Evolutionary conservation across 495 filamentous ascomycete species (phyloP), one percentile per base, ranked within the genome.

Genomic region (Talaromyces wortmannii): DNA sequence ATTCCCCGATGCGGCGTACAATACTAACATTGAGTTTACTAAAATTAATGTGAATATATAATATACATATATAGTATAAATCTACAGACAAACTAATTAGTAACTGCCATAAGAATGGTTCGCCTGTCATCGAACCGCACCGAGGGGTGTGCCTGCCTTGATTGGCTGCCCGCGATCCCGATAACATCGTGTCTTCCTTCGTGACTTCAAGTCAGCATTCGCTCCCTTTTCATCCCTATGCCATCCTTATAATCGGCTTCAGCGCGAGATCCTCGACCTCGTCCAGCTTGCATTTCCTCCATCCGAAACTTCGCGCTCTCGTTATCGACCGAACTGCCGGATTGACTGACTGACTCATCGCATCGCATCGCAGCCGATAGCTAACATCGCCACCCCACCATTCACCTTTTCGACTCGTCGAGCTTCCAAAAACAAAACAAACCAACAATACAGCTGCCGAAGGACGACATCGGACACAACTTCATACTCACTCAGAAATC

Each of bases 111-210:
- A 23, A 23, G 23, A 23, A 23, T 23, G 23, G 23, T 4, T 23
- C 23, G 23, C 45, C 67, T 70, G 62, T 71, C 63, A 49, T 67
- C 61, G 36, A 64, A 61, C 65, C 51, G 61, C 70, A 72, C 74
- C 72, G 71, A 75, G 70, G 73, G 69, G 72, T 62, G 57, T 57
- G 57, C 53, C 44, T 17, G 17, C 42, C 55, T 55, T 64, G 61
- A 76, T 76, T 76, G 72, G 72, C 56, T 43, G 13, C 45, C 45
- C 47, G 53, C 53, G 16, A 46, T 47, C 44, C 50, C 50, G 50
- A 52, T 32, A 45, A 40, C 23, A 16, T 52, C 50, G 30, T 29
- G 47, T 17, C 29, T 52, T 52, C 50, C 50, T 33, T 15, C 48
- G 48, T 13, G 45, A 48, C 45, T 48, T 48, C 45, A n/a, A n/a